Base-by-base conservation (phyloP, 2,329 filamentous ascomycete genomes). In the Amauroascus niger region DNA sequence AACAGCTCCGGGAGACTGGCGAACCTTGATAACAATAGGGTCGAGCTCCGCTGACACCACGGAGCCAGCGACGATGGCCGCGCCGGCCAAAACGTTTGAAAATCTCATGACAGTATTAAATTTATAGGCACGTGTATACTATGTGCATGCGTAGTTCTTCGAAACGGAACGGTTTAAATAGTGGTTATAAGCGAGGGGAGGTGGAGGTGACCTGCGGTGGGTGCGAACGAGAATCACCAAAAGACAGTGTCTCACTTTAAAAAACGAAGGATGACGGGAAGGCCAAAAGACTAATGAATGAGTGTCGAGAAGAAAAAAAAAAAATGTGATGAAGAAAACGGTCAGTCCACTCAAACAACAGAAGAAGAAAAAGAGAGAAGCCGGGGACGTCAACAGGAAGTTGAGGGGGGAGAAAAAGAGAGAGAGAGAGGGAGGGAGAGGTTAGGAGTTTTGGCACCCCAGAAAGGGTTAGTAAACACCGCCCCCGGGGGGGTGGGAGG, bases 11-110 rank as follows among this genome's bases (percentile, higher is more conserved):
- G 39, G 22, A 37, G 39, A 33, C 18, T 11, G 44, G 57, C 59
- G 24, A 70, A 84, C 83, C 79, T 90, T 90, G 76, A 76, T 74
- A 54, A 77, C 71, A 58, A 80, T 79, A 24, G 73, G 67, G 57
- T 76, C 80, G 52, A 85, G 69, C 59, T 79, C 77, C 52, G 81
- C 79, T 59, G 71, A 72, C 61, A 72, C 53, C 24, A 54, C 39
- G 5, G 65, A 65, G 59, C 73, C 69, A 45, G 73, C 71, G 57
- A 80, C 69, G 50, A 82, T 69, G 62, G 76, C 76, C 57, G 78
- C 74, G 59, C 76, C 71, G 60, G 76, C 76, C 57, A 78, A 64
- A 55, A 69, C 59, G 57, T 69, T 71, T 61, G 69, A 78, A 64
- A 67, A 71, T 71, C 72, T 81, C 81, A 83, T 84, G 58, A 59